Evolutionary conservation across 2,329 filamentous ascomycete genomes (phyloP), one percentile per base, ranked within the genome.

Genomic region (Fusarium irregulare): DNA sequence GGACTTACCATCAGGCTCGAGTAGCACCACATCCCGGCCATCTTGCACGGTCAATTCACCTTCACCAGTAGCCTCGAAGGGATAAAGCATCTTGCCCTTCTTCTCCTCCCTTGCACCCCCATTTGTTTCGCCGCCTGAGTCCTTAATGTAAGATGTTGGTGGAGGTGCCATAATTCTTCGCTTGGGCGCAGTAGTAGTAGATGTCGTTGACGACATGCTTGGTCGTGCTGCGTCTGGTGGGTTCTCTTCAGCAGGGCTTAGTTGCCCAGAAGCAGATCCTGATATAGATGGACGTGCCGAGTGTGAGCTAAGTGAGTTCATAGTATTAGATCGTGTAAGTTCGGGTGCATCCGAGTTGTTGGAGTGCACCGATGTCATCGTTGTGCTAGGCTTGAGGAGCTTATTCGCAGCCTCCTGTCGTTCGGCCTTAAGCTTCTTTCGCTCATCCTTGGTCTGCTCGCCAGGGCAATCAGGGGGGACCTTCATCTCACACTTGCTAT

Each of bases 401-500:
- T 88, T 82, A 75, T 91, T 92, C 14, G 94, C 92, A 7, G 90
- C 86, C 63, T 92, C 91, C 81, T 98, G 95, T 65, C 94, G 88
- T 78, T 94, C 91, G 44, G 87, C 87, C 81, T 98, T 98, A 73
- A 97, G 86, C 76, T 94, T 97, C 85, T 98, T 99, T 83, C 91
- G 94, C 75, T 97, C 94, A 68, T 98, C 96, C 80, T 98, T 99
- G 68, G 86, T 91, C 77, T 96, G 89, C 77, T 98, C 96, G 51
- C 96, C 96, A 0, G 96, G 96, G 77, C 96, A 99, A 77, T 97
- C 93, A 10, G 96, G 92, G 1, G 96, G 94, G 0, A 98, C 96
- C 81, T 98, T 99, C 91, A 99, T 96, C 83, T 99, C 93, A 79
- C 96, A 99, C 82, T 99, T 99, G 84, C 91, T 97, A 81, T 99